phyloP scores from a whole-genome alignment of 805 yeast genomes.

The Metschnikowia chrysomelidarum region DNA sequence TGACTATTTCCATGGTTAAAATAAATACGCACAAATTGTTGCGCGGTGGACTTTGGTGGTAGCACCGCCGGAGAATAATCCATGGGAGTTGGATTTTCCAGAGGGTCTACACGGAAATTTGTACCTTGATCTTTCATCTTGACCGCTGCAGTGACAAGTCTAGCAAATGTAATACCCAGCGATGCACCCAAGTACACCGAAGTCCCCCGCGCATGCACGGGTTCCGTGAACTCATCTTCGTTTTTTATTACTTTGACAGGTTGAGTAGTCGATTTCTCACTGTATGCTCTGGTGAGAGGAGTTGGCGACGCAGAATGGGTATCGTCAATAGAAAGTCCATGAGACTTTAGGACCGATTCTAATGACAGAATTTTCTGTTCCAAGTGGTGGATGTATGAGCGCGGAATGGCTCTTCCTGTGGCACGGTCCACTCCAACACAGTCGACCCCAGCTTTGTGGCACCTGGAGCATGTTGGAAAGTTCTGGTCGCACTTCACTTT shows the following conservation, averaged over 20 bases:
- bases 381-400: slow-evolving; percentile 71
- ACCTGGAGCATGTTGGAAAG: slow-evolving; percentile 64
- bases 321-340: neutral
- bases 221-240: slow-evolving; percentile 2
- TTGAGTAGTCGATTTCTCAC: neutral
- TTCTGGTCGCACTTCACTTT: slow-evolving; percentile 67
- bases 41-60: slow-evolving; percentile 72
- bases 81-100: slow-evolving; percentile 14
- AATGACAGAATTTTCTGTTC: slow-evolving; percentile 63
- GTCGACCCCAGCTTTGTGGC: slow-evolving; percentile 62
- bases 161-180: slow-evolving; percentile 51
- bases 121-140: slow-evolving; percentile 41
- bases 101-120: slow-evolving; percentile 14
- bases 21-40: slow-evolving; percentile 57
- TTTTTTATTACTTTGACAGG: neutral
- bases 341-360: slow-evolving; percentile 33
- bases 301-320: slow-evolving; percentile 1
- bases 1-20: slow-evolving; percentile 83
- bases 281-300: neutral
- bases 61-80: slow-evolving; percentile 45
- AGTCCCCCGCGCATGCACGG: slow-evolving; percentile 1
- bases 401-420: slow-evolving; percentile 81
- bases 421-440: slow-evolving; percentile 87
- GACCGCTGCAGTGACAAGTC: slow-evolving; percentile 73
- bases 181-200: slow-evolving; percentile 18